Evolutionary conservation across 2,329 filamentous ascomycete genomes (phyloP).

Genomic region (Penicillium thymicola): DNA sequence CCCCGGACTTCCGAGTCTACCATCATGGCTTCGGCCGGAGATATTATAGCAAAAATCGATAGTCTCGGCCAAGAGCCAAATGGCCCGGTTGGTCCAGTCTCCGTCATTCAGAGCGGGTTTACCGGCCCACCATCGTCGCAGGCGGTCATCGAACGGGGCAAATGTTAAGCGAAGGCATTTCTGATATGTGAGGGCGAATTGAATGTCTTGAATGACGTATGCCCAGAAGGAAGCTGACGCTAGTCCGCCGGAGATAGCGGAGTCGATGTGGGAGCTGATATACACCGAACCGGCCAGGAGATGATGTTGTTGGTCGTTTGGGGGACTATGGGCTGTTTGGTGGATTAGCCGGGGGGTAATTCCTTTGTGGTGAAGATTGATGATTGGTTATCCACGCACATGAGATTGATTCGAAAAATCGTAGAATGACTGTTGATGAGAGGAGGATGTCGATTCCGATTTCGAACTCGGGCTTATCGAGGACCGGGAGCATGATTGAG

Average conservation of each 20-base stretch:
- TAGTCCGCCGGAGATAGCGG: slow-evolving; percentile 32
- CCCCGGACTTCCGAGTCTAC: slow-evolving; percentile 14
- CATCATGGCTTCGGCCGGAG: slow-evolving; percentile 18
- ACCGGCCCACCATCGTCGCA: slow-evolving; percentile 28
- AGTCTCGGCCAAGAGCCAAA: slow-evolving; percentile 35
- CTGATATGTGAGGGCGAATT: slow-evolving; percentile 33
- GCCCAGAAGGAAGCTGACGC: slow-evolving; percentile 37
- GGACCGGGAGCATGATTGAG: slow-evolving; percentile 33
- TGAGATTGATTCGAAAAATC: slow-evolving; percentile 37
- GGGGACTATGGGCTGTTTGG: slow-evolving; percentile 29
- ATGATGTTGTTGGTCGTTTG: slow-evolving; percentile 34
- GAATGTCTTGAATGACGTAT: slow-evolving; percentile 37
- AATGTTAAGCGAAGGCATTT: slow-evolving; percentile 32
- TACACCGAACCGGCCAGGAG: slow-evolving; percentile 37
- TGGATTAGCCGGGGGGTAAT: not conserved
- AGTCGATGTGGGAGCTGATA: slow-evolving; percentile 34
- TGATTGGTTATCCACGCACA: slow-evolving; percentile 21
- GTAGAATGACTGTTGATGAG: slow-evolving; percentile 34
- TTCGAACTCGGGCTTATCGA: slow-evolving; percentile 30
- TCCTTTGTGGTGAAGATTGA: not conserved
- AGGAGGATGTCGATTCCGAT: slow-evolving; percentile 35
- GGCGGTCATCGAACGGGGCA: slow-evolving; percentile 31
- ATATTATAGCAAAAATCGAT: slow-evolving; percentile 34
- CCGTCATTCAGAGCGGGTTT: slow-evolving; percentile 27
- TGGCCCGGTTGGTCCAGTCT: slow-evolving; percentile 34